phyloP scores from a whole-genome alignment of 2,329 filamentous ascomycete genomes.

The Eurotiales sp. region DNA sequence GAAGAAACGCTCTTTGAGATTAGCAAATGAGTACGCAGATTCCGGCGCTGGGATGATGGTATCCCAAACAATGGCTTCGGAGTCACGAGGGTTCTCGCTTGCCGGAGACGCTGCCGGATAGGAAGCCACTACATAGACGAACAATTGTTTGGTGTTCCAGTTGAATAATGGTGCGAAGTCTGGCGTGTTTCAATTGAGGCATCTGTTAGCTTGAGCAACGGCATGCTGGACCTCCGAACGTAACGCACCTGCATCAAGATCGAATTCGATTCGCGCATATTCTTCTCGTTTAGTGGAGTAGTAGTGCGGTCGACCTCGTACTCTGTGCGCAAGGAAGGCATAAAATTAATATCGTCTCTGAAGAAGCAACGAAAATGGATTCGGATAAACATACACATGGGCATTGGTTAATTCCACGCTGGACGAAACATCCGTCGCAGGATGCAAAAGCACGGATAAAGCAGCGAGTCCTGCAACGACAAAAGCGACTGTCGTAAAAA shows the following conservation, averaged over 20 bases:
- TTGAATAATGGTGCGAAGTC: conserved; percentile 91
- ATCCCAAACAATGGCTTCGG: conserved; percentile 89
- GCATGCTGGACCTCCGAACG: not conserved
- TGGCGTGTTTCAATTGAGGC: conserved; percentile 19
- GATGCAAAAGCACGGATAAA: conserved; percentile 65
- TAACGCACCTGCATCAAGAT: conserved; percentile 69
- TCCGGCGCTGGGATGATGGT: conserved; percentile 72
- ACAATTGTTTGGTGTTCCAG: conserved; percentile 99
- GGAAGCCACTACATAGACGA: conserved; percentile 87
- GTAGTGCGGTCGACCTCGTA: conserved; percentile 92
- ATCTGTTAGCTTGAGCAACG: not conserved
- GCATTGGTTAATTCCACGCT: conserved; percentile 55
- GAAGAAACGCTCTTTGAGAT: conserved; percentile 35
- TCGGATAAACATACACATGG: conserved; percentile 69
- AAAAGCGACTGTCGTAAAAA: conserved; percentile 93
- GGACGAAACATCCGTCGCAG: conserved; percentile 54
- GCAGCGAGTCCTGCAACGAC: conserved; percentile 76
- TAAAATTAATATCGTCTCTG: too few relatives aligned
- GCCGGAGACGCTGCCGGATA: conserved; percentile 50
- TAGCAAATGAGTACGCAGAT: conserved; percentile 40
- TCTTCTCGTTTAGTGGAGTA: conserved; percentile 91
- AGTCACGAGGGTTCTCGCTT: conserved; percentile 26
- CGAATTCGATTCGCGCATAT: conserved; percentile 91
- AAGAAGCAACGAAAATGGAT: not conserved
- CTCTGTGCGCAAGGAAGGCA: conserved; percentile 53